Conservation (phyloP, 495 filamentous ascomycete species). For the Penicillium nucicola region DNA sequence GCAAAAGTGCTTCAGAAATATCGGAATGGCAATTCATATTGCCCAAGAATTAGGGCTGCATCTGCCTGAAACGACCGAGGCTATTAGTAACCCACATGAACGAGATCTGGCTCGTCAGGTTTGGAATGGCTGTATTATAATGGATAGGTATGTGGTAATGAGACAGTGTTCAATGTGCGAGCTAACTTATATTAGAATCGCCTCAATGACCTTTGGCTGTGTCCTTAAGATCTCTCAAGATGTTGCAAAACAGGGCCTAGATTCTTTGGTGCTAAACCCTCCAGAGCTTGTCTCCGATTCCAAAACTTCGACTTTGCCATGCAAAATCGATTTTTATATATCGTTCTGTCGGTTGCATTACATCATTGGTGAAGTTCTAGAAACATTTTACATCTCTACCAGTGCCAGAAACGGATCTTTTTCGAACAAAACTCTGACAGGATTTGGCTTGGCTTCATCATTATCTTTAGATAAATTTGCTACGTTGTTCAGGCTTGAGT, state of each 20-base stretch:
- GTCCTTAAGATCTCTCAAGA: conserved; percentile 8
- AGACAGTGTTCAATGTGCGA: neutral
- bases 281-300: neutral
- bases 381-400: conserved; percentile 8
- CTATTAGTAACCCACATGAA: conserved; percentile 9
- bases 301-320: neutral
- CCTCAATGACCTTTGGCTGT: conserved; percentile 13
- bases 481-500: conserved; percentile 7
- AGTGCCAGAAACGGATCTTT: neutral
- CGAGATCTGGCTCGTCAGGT: conserved; percentile 16
- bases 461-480: conserved; percentile 8
- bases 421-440: neutral
- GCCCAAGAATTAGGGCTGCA: conserved; percentile 70
- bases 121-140: conserved; percentile 22
- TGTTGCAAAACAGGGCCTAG: conserved; percentile 10
- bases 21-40: conserved; percentile 56
- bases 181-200: conserved; percentile 2
- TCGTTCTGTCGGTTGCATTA: conserved; percentile 13
- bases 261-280: neutral
- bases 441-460: neutral
- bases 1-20: conserved; percentile 9
- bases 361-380: conserved; percentile 12
- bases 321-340: conserved; percentile 9
- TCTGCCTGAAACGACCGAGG: conserved; percentile 29
- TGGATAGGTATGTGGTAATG: conserved; percentile 14